These are phyloP conservation scores for grape (Vitis vinifera) DNA, from an alignment of 164 flowering plant species.

Conservation along the genomic window DNA sequence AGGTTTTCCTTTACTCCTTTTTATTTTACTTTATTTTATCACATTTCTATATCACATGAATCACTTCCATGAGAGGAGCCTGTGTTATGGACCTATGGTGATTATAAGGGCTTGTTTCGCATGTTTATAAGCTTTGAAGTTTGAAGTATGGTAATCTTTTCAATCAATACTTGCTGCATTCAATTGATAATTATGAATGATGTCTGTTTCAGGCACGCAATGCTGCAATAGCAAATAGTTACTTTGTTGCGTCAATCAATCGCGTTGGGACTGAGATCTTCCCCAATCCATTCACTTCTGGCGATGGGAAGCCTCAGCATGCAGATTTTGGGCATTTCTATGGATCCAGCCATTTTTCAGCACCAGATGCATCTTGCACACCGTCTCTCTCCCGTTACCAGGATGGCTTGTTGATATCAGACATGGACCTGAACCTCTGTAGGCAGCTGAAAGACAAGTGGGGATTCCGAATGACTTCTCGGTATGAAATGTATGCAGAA, in stretches of 20 bases:
- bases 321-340: constrained; percentile 93
- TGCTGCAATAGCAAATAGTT: constrained; percentile 94
- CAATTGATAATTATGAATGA: background rate
- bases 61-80: background rate
- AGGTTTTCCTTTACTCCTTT: constrained; percentile 45
- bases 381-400: constrained; percentile 80
- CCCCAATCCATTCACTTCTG: constrained; percentile 95
- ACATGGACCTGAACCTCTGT: constrained; percentile 95
- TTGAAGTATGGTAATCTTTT: too few species aligned
- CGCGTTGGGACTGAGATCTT: constrained; percentile 94
- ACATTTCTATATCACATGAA: background rate
- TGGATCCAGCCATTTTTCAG: constrained; percentile 90
- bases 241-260: constrained; percentile 89
- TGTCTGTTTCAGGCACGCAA: constrained; percentile 74
- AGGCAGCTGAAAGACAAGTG: constrained; percentile 96
- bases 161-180: too few species aligned
- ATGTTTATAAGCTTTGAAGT: too few species aligned
- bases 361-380: constrained; percentile 94
- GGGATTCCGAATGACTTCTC: constrained; percentile 96
- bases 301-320: constrained; percentile 94
- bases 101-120: too few species aligned
- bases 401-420: constrained; percentile 85
- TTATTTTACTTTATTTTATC: background rate
- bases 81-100: too few species aligned
- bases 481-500: constrained; percentile 76